These are phyloP conservation scores for Candida mattraensis DNA, from an alignment of 805 yeast species.

Conservation along the genomic window DNA sequence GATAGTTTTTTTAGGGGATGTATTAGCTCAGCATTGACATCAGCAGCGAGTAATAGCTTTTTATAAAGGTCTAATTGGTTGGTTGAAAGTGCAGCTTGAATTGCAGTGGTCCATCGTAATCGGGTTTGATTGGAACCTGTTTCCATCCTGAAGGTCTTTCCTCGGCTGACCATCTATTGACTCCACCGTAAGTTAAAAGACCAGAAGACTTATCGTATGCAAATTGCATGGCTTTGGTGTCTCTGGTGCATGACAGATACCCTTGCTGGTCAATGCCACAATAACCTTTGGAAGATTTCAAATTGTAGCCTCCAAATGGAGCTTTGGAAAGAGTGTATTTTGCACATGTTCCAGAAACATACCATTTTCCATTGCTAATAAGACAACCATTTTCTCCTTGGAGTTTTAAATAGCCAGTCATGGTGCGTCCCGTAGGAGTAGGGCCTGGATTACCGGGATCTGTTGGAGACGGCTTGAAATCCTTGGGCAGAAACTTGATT, in stretches of 20 bases:
- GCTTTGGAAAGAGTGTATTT: slow-evolving; percentile 58
- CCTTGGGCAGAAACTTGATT: slow-evolving; percentile 72
- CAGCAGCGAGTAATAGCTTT: no score
- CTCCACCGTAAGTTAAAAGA: slow-evolving; percentile 60
- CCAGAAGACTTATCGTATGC: slow-evolving; percentile 47
- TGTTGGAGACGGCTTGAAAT: slow-evolving; percentile 32
- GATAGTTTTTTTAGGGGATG: no score
- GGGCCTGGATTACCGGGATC: slow-evolving; percentile 26
- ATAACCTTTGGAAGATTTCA: slow-evolving; percentile 69
- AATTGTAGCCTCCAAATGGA: slow-evolving; percentile 69
- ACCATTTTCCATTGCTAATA: slow-evolving; percentile 87
- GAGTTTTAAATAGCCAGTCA: slow-evolving; percentile 49
- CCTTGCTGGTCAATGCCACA: slow-evolving; percentile 52
- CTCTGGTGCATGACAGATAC: slow-evolving; percentile 31
- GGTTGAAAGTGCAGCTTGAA: slow-evolving; percentile 39
- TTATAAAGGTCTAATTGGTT: background rate
- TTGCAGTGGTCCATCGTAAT: slow-evolving; percentile 37
- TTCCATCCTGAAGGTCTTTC: slow-evolving; percentile 41
- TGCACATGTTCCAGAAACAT: slow-evolving; percentile 81
- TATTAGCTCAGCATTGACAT: no score
- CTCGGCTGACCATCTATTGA: slow-evolving; percentile 57
- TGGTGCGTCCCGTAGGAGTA: slow-evolving; percentile 34
- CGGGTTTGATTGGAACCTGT: slow-evolving; percentile 51
- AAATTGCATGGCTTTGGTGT: slow-evolving; percentile 53
- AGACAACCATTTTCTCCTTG: slow-evolving; percentile 67